Percentiles rank a stretch among this genome's conserved stretches.
Evolutionary conservation across 257 asterid genomes (phyloP).

Genomic region (Eucommia ulmoides): DNA sequence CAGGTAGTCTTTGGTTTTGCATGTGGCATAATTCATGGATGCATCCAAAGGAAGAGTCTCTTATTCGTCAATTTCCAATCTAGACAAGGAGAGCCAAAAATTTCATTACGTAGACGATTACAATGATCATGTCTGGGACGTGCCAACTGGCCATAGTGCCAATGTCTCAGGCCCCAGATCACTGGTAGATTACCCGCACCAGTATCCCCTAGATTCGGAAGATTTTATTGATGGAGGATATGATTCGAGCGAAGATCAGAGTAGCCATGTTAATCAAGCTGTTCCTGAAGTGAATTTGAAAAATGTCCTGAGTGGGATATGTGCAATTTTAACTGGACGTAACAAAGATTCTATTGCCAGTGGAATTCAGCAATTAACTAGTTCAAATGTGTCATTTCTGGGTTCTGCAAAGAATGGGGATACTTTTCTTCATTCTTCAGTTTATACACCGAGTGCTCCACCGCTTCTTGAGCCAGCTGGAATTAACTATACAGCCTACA

Average conservation of each 20-base stretch:
- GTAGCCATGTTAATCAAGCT: slow-evolving; percentile 23
- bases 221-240: slow-evolving; percentile 47
- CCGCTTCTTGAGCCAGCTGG: slow-evolving; percentile 69
- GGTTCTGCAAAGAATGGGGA: slow-evolving; percentile 84
- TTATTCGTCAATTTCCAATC: slow-evolving; percentile 21
- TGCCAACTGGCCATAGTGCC: slow-evolving; percentile 11
- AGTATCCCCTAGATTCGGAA: slow-evolving; percentile 33
- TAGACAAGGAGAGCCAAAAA: slow-evolving; percentile 18
- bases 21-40: slow-evolving; percentile 15
- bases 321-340: slow-evolving; percentile 64
- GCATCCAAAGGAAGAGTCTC: slow-evolving; percentile 20
- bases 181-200: slow-evolving; percentile 34
- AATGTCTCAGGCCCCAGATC: neutral
- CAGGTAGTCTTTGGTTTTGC: too few relatives aligned
- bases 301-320: slow-evolving; percentile 70
- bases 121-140: slow-evolving; percentile 18
- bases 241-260: slow-evolving; percentile 48
- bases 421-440: slow-evolving; percentile 74
- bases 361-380: slow-evolving; percentile 33
- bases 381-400: slow-evolving; percentile 73
- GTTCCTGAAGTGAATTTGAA: slow-evolving; percentile 83
- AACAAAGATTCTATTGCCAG: slow-evolving; percentile 29
- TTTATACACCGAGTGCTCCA: slow-evolving; percentile 94
- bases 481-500: slow-evolving; percentile 47
- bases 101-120: slow-evolving; percentile 26